A percentile compares a stretch with the other conserved stretches of the same genome.
phyloP scores from a whole-genome alignment of 2,329 filamentous ascomycete species.

The Chalara sp. region DNA sequence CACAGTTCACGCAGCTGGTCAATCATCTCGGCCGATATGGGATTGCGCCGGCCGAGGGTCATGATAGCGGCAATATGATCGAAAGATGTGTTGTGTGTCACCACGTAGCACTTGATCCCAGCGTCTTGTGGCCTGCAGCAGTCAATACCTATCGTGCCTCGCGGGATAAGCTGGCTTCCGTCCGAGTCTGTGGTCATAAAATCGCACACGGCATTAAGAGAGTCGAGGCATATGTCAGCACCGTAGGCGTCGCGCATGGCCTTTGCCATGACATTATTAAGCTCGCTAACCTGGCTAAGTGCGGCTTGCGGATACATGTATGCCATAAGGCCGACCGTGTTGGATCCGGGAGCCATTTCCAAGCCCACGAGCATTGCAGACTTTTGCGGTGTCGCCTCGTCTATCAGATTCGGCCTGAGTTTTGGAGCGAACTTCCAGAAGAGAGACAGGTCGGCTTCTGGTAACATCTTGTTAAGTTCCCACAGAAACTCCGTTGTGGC shows the following conservation, averaged over 20 bases:
- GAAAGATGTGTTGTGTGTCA: neutral
- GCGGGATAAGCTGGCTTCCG: neutral
- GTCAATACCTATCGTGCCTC: neutral
- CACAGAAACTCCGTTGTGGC: neutral
- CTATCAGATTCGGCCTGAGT: neutral
- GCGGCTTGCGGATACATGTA: neutral
- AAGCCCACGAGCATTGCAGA: neutral
- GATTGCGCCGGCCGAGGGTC: neutral
- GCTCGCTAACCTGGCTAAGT: neutral
- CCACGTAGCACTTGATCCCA: neutral
- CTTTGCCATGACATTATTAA: neutral
- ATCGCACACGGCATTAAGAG: neutral
- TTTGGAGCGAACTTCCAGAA: neutral
- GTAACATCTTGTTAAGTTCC: neutral
- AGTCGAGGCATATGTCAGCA: neutral
- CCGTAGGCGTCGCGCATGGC: neutral
- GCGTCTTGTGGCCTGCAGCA: neutral
- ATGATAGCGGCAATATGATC: neutral
- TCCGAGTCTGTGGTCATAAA: neutral
- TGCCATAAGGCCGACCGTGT: neutral
- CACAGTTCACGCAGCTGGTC: neutral
- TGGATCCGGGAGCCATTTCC: neutral
- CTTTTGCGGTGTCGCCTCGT: neutral
- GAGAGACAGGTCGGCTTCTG: neutral
- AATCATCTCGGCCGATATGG: neutral